Evolutionary conservation across 2,329 filamentous ascomycete genomes (phyloP), one percentile per base, ranked within the genome.

Genomic region (Pseudopyrenochaeta lycopersici): DNA sequence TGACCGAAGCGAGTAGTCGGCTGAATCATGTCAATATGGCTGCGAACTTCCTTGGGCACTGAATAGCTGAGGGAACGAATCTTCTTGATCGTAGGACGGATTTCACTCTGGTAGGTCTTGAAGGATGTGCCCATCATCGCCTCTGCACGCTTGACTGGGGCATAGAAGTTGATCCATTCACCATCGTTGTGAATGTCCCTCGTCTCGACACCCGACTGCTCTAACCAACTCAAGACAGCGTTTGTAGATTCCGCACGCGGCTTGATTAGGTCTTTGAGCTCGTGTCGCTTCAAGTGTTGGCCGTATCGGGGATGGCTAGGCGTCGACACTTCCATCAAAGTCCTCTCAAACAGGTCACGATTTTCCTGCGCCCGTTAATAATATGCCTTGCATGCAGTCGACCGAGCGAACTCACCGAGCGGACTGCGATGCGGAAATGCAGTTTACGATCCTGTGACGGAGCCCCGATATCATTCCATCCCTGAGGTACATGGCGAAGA

Each of bases 1-100:
- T 81, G 76, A 15, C 84, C 83, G 53, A 89, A 90, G 33, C 83
- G 80, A 3, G 85, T 89, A 0, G 87, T 89, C 1, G 87, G 87
- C 70, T 89, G 85, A 43, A 90, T 84, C 66, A 88, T 80, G 52
- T 85, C 83, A 52, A 90, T 80, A 62, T 85, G 79, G 38, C 77
- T 64, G 46, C 80, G 78, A 7, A 90, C 71, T 0, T 80, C 71
- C 45, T 77, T 77, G 0, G 88, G 88, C 1, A 90, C 80, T 0
- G 85, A 88, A 72, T 90, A 90, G 41, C 80, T 76, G 14, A 84
- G 72, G 4, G 83, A 81, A 38, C 87, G 81, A 33, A 89, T 78
- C 60, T 78, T 81, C 33, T 76, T 74, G 9, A 72, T 65, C 11
- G 76, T 68, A 17, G 73, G 76, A n/a, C 74, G 72, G 11, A 75